Evolutionary conservation across 495 filamentous ascomycete genomes (phyloP).

Genomic region (Trichoderma asperelloides): DNA sequence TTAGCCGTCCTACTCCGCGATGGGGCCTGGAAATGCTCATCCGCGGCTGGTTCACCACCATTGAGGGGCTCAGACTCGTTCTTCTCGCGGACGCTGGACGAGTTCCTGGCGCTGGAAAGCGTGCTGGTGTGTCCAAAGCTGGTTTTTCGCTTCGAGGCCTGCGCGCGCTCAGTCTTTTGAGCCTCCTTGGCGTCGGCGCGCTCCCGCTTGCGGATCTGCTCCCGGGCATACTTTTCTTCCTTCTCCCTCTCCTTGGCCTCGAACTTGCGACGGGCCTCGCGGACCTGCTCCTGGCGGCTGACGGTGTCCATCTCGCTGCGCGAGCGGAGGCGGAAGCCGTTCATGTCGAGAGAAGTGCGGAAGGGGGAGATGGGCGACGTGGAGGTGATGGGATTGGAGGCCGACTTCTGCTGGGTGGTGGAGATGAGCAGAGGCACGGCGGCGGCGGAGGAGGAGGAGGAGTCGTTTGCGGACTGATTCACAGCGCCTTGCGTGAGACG

Average conservation of each 20-base stretch:
- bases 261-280: slow-evolving; percentile 44
- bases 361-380: slow-evolving; percentile 35
- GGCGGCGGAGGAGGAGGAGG: slow-evolving; percentile 14
- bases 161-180: background rate
- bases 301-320: slow-evolving; percentile 41
- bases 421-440: background rate
- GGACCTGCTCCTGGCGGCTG: slow-evolving; percentile 37
- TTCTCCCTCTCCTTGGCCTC: slow-evolving; percentile 44
- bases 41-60: slow-evolving; percentile 13
- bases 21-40: slow-evolving; percentile 25
- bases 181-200: slow-evolving; percentile 39
- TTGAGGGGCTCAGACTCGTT: background rate
- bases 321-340: slow-evolving; percentile 41
- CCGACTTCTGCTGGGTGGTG: slow-evolving; percentile 12
- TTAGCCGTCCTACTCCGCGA: slow-evolving; percentile 36
- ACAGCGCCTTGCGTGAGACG: slow-evolving; percentile 12
- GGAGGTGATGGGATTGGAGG: slow-evolving; percentile 16
- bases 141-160: background rate
- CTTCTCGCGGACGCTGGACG: slow-evolving; percentile 6
- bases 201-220: slow-evolving; percentile 43
- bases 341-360: slow-evolving; percentile 40
- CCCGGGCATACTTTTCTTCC: slow-evolving; percentile 47
- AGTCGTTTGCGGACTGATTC: slow-evolving; percentile 13
- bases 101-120: slow-evolving; percentile 1
- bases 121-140: background rate